A percentile compares a stretch with the other conserved stretches of the same genome.
Evolutionary conservation across 2,329 filamentous ascomycete species (phyloP).

Genomic region (Trichoderma aggressivum): DNA sequence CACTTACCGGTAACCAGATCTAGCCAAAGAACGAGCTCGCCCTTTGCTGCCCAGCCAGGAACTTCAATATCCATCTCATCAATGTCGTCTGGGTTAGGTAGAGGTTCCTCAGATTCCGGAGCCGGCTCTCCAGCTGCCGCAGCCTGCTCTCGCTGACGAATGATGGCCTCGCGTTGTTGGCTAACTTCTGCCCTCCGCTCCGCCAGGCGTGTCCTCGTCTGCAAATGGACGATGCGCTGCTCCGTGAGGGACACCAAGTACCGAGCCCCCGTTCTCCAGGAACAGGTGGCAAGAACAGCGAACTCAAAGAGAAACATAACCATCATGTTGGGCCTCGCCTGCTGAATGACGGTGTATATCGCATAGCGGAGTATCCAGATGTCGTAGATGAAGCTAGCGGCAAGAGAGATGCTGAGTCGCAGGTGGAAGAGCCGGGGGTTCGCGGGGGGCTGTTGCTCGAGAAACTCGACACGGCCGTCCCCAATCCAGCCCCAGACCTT

Average conservation of each 20-base stretch:
- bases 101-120: conserved; percentile 40
- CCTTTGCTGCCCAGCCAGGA: conserved; percentile 93
- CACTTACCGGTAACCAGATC: conserved; percentile 76
- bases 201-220: conserved; percentile 66
- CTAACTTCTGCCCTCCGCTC: conserved; percentile 67
- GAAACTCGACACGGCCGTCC: conserved; percentile 85
- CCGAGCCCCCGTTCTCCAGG: conserved; percentile 71
- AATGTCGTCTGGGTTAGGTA: conserved; percentile 69
- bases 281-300: conserved; percentile 77
- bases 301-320: conserved; percentile 99
- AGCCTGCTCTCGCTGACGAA: conserved; percentile 47
- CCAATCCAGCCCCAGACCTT: conserved; percentile 99
- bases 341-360: conserved; percentile 75
- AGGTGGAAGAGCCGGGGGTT: conserved; percentile 87
- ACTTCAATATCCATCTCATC: conserved; percentile 95
- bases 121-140: conserved; percentile 59
- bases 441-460: conserved; percentile 90
- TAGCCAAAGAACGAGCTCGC: conserved; percentile 84
- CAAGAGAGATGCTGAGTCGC: conserved; percentile 73
- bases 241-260: conserved; percentile 80
- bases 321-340: conserved; percentile 97
- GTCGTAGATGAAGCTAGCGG: conserved; percentile 78
- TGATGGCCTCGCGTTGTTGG: conserved; percentile 52
- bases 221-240: conserved; percentile 67
- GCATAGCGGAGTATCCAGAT: conserved; percentile 76